These are phyloP conservation scores for Alnus rubra DNA, from an alignment of 306 rosid species.

Conservation along the genomic window DNA sequence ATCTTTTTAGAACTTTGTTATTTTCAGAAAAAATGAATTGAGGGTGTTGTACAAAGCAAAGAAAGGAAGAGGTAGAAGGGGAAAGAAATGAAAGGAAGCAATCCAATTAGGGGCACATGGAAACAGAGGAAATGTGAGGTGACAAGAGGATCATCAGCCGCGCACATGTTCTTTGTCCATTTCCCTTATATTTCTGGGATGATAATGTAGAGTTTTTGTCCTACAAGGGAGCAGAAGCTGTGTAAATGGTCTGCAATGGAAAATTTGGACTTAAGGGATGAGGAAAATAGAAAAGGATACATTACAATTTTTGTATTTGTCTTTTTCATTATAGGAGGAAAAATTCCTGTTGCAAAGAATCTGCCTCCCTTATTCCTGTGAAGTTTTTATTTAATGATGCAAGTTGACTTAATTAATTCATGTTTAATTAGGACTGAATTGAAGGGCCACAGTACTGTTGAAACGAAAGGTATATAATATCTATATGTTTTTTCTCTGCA, in stretches of 20 bases:
- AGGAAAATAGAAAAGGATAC: background rate
- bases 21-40: constrained; percentile 56
- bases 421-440: background rate
- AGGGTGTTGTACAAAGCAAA: constrained; percentile 24
- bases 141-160: constrained; percentile 49
- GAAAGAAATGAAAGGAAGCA: constrained; percentile 21
- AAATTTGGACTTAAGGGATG: constrained; percentile 26
- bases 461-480: background rate
- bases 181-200: constrained; percentile 35
- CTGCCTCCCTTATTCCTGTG: constrained; percentile 30
- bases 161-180: constrained; percentile 51
- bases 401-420: constrained; percentile 2
- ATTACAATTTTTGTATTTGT: constrained; percentile 39
- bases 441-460: background rate
- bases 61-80: constrained; percentile 29
- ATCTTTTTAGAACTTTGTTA: background rate
- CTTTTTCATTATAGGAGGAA: constrained; percentile 33
- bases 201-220: constrained; percentile 33
- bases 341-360: constrained; percentile 25
- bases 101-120: constrained; percentile 41
- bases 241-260: constrained; percentile 23
- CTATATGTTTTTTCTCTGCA: background rate
- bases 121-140: constrained; percentile 36
- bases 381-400: constrained; percentile 15
- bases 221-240: constrained; percentile 21